Evolutionary conservation across 257 asterid species (phyloP).

Genomic region (Salvia miltiorrhiza): DNA sequence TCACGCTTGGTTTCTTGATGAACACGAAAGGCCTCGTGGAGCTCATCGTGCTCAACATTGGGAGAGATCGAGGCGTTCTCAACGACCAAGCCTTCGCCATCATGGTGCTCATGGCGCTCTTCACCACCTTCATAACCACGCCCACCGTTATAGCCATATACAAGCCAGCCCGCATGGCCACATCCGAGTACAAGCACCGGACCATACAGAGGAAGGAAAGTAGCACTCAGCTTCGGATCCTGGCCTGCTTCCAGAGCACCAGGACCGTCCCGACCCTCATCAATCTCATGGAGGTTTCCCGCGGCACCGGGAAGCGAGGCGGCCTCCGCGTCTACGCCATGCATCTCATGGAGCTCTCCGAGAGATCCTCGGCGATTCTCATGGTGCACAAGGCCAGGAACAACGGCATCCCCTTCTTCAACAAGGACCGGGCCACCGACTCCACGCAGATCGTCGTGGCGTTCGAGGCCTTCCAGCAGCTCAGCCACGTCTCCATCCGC

Average conservation of each 20-base stretch:
- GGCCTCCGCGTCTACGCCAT: slow-evolving; percentile 58
- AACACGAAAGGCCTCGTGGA: slow-evolving; percentile 73
- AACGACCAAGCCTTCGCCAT: slow-evolving; percentile 62
- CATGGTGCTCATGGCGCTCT: slow-evolving; percentile 57
- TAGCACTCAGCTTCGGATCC: slow-evolving; percentile 32
- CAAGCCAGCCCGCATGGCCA: slow-evolving; percentile 47
- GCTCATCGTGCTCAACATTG: slow-evolving; percentile 78
- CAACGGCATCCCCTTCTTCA: slow-evolving; percentile 57
- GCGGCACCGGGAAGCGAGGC: slow-evolving; percentile 40
- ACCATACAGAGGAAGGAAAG: slow-evolving; percentile 40
- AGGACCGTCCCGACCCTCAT: slow-evolving; percentile 43
- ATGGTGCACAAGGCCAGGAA: slow-evolving; percentile 62
- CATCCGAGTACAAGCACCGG: slow-evolving; percentile 35
- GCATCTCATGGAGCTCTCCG: slow-evolving; percentile 64
- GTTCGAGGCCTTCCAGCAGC: slow-evolving; percentile 49
- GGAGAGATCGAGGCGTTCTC: slow-evolving; percentile 42
- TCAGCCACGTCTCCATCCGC: slow-evolving; percentile 43
- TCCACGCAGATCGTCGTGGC: slow-evolving; percentile 43
- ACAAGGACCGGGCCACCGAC: slow-evolving; percentile 15
- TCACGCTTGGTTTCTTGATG: slow-evolving; percentile 78
- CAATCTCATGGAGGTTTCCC: slow-evolving; percentile 55
- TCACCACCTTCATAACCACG: slow-evolving; percentile 60
- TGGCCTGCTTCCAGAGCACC: slow-evolving; percentile 51
- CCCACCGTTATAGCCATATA: slow-evolving; percentile 40
- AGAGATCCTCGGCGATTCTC: slow-evolving; percentile 48